These are phyloP conservation scores for Auriscalpium microsporum DNA, from an alignment of 768 basidiomycete genomes.

Conservation along the genomic window DNA sequence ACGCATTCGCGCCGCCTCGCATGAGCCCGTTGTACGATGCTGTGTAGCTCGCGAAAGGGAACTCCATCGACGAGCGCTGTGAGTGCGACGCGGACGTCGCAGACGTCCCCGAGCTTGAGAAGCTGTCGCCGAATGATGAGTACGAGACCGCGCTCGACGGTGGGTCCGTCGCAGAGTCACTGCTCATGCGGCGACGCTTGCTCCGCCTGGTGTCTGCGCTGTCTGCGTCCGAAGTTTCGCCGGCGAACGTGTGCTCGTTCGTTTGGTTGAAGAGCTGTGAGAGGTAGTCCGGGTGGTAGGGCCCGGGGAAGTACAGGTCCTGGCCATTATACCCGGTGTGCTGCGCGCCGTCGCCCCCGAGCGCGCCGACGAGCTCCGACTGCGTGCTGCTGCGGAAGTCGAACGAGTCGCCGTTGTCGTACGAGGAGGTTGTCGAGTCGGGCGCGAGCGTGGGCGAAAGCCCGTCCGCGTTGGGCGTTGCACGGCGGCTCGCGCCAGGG, in stretches of 20 bases:
- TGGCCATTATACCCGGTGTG: conserved; percentile 21
- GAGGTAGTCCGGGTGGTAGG: conserved; percentile 68
- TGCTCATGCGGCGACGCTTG: conserved; percentile 71
- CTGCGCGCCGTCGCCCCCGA: conserved; percentile 26
- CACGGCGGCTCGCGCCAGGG: conserved; percentile 64
- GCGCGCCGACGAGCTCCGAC: conserved; percentile 46
- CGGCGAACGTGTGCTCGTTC: conserved; percentile 45
- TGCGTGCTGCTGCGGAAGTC: conserved; percentile 31
- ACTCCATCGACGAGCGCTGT: conserved; percentile 56
- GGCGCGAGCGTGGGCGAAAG: conserved; percentile 58
- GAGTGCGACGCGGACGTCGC: conserved; percentile 40
- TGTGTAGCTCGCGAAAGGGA: conserved; percentile 48
- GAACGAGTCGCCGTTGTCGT: conserved; percentile 23
- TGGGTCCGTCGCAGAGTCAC: conserved; percentile 38
- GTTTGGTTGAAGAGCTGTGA: conserved; percentile 38
- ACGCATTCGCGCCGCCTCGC: conserved; percentile 42
- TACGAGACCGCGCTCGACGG: conserved; percentile 57
- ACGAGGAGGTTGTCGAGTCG: conserved; percentile 58
- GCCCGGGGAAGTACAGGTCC: conserved; percentile 49
- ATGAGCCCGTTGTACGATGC: conserved; percentile 35
- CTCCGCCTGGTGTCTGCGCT: conserved; percentile 33
- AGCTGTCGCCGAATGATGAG: conserved; percentile 44
- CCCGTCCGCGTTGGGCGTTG: conserved; percentile 48
- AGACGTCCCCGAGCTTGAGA: conserved; percentile 33
- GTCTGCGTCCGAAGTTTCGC: conserved; percentile 38